Conservation (phyloP, 805 yeast genomes). For the Wickerhamomyces canadensis region DNA sequence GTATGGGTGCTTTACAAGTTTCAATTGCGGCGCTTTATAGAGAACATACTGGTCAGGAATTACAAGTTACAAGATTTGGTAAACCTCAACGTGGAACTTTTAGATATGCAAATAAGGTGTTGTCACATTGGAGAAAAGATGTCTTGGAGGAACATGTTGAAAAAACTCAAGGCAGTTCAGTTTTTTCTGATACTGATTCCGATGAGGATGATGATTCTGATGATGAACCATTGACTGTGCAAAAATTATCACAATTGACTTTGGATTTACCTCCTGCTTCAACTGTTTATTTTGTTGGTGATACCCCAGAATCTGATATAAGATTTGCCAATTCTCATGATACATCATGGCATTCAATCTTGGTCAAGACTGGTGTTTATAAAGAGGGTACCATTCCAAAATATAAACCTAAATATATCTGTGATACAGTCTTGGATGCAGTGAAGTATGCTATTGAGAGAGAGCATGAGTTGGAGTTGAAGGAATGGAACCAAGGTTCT, state of each 20-base stretch:
- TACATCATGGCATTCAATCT: constrained; percentile 76
- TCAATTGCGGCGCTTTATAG: constrained; percentile 79
- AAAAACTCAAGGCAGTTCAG: constrained; percentile 30
- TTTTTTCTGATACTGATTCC: constrained; percentile 22
- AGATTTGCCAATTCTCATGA: constrained; percentile 86
- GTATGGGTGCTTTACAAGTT: constrained; percentile 92
- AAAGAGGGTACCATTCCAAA: constrained; percentile 75
- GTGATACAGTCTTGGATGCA: constrained; percentile 74
- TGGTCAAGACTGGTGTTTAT: constrained; percentile 85
- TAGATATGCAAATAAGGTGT: constrained; percentile 73
- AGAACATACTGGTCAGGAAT: constrained; percentile 78
- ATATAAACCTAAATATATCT: constrained; percentile 69
- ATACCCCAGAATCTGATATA: constrained; percentile 85
- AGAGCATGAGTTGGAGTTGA: constrained; percentile 66
- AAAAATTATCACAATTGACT: constrained; percentile 37
- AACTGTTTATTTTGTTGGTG: constrained; percentile 85
- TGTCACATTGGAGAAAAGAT: constrained; percentile 73
- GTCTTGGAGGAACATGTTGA: constrained; percentile 70
- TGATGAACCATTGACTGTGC: constrained; percentile 41
- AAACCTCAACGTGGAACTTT: constrained; percentile 88
- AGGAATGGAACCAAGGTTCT: constrained; percentile 64
- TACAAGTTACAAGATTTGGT: constrained; percentile 79
- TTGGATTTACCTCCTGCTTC: constrained; percentile 75
- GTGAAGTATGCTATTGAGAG: constrained; percentile 79
- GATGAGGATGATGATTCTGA: constrained; percentile 23